Conservation (phyloP, 352 stramenopile genomes). For the Phytophthora macrochlamydospora region DNA sequence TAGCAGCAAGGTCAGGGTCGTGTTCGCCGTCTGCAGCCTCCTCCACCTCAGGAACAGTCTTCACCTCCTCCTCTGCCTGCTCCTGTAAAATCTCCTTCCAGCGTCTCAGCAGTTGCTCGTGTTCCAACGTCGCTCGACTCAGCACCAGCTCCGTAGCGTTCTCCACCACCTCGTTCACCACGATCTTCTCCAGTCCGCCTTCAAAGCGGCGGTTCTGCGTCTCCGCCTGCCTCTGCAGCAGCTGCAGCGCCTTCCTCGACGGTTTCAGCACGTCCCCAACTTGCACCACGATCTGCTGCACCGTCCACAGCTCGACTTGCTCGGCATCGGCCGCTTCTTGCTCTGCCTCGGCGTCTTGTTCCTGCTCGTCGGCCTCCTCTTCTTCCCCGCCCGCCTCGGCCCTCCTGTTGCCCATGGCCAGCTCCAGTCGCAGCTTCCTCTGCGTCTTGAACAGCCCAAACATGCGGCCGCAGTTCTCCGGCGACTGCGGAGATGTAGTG, state of each 20-base stretch:
- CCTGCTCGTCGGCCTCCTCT: slow-evolving; percentile 8
- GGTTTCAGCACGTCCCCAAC: slow-evolving; percentile 34
- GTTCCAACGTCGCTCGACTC: slow-evolving; percentile 39
- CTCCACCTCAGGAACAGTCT: slow-evolving; percentile 6
- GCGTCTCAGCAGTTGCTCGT: slow-evolving; percentile 41
- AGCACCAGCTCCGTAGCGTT: slow-evolving; percentile 71
- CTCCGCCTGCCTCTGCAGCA: slow-evolving; percentile 24
- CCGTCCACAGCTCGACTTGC: slow-evolving; percentile 21
- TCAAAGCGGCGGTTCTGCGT: slow-evolving; percentile 27
- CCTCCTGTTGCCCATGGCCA: slow-evolving; percentile 30
- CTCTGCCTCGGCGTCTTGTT: slow-evolving; percentile 5
- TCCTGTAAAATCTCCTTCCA: slow-evolving; percentile 54
- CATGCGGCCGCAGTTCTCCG: slow-evolving; percentile 33
- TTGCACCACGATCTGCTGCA: slow-evolving; percentile 36
- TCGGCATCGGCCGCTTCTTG: slow-evolving; percentile 5
- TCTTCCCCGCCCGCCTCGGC: slow-evolving; percentile 6
- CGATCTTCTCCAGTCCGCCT: slow-evolving; percentile 39
- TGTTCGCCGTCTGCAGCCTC: slow-evolving; percentile 1
- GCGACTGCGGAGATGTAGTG: slow-evolving; percentile 30
- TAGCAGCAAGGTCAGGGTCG: slow-evolving; percentile 1
- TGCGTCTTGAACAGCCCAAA: slow-evolving; percentile 50
- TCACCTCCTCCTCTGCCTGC: slow-evolving; percentile 13
- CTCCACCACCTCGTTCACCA: slow-evolving; percentile 65
- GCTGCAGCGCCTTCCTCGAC: slow-evolving; percentile 34
- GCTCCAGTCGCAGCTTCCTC: slow-evolving; percentile 50